These are phyloP conservation scores for Ophiostoma sp. DNA, from an alignment of 2,329 filamentous ascomycete species.

Conservation along the genomic window DNA sequence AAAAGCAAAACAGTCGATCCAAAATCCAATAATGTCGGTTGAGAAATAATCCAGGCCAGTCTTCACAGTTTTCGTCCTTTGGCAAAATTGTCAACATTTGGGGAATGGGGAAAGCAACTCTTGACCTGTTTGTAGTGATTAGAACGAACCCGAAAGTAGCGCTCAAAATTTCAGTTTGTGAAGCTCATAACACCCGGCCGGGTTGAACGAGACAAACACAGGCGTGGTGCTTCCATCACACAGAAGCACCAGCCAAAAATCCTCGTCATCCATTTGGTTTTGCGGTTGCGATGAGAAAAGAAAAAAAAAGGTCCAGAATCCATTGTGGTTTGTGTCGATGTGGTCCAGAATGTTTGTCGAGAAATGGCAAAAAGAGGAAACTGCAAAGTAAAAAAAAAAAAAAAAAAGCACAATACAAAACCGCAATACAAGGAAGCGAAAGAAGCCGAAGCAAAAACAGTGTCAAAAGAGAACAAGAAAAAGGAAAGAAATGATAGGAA, in stretches of 20 bases:
- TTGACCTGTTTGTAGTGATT: slow-evolving; percentile 11
- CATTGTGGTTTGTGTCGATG: neutral
- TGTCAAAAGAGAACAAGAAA: no score
- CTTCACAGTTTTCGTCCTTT: neutral
- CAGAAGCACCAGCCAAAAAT: slow-evolving; percentile 5
- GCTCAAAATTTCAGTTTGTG: slow-evolving; percentile 18
- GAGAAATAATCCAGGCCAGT: neutral
- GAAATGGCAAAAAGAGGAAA: slow-evolving; percentile 23
- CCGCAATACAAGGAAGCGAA: neutral
- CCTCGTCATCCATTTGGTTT: slow-evolving; percentile 10
- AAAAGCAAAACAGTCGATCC: neutral
- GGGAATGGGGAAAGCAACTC: neutral
- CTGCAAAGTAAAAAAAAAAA: neutral
- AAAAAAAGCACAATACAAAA: slow-evolving; percentile 24
- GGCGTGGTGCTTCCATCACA: slow-evolving; percentile 15
- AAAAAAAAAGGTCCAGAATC: neutral
- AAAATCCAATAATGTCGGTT: neutral
- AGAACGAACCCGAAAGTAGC: neutral
- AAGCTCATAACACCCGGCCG: neutral
- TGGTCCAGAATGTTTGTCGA: neutral
- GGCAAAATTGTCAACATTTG: no score
- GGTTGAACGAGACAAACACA: slow-evolving; percentile 15
- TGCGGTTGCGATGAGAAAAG: neutral
- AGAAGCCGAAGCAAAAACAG: neutral
- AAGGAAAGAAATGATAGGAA: no score